Evolutionary conservation across 1,284 basidiomycete species (phyloP), one percentile per base, ranked within the genome.

Genomic region (Singerocomus inundabilis): DNA sequence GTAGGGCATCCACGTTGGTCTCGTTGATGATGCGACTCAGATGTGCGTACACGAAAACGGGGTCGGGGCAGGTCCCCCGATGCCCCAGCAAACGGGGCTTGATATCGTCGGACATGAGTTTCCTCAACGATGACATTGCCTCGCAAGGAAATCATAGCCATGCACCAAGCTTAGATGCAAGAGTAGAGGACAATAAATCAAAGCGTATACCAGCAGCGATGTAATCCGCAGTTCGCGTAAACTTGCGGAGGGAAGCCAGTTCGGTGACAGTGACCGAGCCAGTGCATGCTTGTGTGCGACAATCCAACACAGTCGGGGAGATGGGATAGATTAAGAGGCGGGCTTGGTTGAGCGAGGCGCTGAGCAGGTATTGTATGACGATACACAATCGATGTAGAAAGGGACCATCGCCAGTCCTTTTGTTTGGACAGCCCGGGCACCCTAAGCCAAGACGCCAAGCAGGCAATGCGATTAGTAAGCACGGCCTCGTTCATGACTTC

Each of bases 81-180:
- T 88, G 85, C 0, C 85, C 84, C 13, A 94, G 79, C 18, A 94
- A 78, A 53, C 92, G 82, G 43, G 76, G 72, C 70, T 93, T 93
- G 72, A 93, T 84, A 63, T 92, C 78, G 40, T 86, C 79, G 26
- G 74, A 69, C 15, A 70, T 76, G 46, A 92, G 72, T 15, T 77
- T 70, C 26, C 78, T 85, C 78, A 39, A 91, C 71, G 3, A 91
- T 73, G n/a, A 83, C 79, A 58, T 93, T 88, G 57, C 79, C 72
- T 56, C 80, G 82, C 45, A 94, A 72, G 71, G 91, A 94, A 60
- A 91, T 92, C 84, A 88, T 87, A 0, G 85, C 85, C 84, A 49
- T 12, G 15, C 28, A 21, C 25, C 13, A 44, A n/a, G n/a, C n/a
- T n/a, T n/a, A n/a, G n/a, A n/a, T n/a, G n/a, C n/a, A n/a, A n/a